Evolutionary conservation across 768 basidiomycete species (phyloP), one percentile per base, ranked within the genome.

Genomic region (Phlegmacium glaucopus): DNA sequence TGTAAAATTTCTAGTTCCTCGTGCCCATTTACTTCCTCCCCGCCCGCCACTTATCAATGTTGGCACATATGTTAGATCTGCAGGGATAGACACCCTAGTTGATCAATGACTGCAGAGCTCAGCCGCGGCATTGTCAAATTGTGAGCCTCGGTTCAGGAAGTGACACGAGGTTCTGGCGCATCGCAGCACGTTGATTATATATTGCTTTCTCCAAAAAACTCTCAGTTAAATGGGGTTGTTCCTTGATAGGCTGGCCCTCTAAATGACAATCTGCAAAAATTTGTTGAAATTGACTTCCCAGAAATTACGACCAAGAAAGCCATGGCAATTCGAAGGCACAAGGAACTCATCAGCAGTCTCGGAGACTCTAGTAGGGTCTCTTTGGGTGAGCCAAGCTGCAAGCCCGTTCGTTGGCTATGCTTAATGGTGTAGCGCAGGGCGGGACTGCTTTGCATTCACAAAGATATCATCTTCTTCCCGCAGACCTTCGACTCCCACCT

Each of bases 101-200:
- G 67, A 80, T 25, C 65, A 72, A 39, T 94, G 88, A 78, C 55
- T 92, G 16, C 63, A 70, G 13, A 56, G 74, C 13, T 72, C 76
- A 1, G 60, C 64, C 36, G 59, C 57, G 16, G 70, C 70, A 9
- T 48, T 84, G 81, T 54, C 96, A 98, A 72, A 85, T 98, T 45
- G 79, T 98, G n/a, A 95, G 90, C 65, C 65, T 97, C 26, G 96
- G 96, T 0, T 88, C 94, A 2, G 96, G 96, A 17, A 97, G 91
- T 57, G 96, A 99, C 68, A 93, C 93, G 2, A 73, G 96, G 44
- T 98, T 90, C 63, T 99, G 95, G 94, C 76, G 94, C 47, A 71
- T 95, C 57, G 78, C 75, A 70, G 92, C 91, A 69, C 69, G 87
- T 78, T 35, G 42, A 53, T 39, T 55, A 42, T 47, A 51, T 44